Conservation (phyloP, 345 rosid genomes). For the Citropsis articulata region DNA sequence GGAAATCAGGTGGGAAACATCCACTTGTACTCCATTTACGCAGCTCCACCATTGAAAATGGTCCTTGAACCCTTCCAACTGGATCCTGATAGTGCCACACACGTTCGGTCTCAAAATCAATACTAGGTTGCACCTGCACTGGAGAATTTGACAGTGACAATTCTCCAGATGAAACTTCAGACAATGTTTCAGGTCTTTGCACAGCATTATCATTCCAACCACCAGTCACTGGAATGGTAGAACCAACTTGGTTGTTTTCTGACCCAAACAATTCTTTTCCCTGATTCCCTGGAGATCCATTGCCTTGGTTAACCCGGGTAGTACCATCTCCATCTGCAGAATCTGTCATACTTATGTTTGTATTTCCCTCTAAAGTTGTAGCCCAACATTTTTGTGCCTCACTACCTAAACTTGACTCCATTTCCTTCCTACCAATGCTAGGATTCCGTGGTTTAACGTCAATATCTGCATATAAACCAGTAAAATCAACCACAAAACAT, state of each 20-base stretch:
- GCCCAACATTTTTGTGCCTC: slow-evolving; percentile 29
- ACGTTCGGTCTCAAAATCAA: slow-evolving; percentile 45
- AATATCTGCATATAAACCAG: slow-evolving; percentile 38
- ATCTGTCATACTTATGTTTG: slow-evolving; percentile 15
- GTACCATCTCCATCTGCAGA: slow-evolving; percentile 35
- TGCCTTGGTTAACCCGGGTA: slow-evolving; percentile 28
- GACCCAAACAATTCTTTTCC: slow-evolving; percentile 19
- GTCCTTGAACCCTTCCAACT: slow-evolving; percentile 75
- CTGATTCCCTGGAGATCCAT: slow-evolving; percentile 13
- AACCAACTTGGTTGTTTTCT: slow-evolving; percentile 31
- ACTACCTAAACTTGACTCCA: slow-evolving; percentile 29
- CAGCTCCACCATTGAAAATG: slow-evolving; percentile 68
- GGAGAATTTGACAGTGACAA: slow-evolving; percentile 32
- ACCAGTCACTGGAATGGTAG: slow-evolving; percentile 12
- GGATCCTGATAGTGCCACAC: slow-evolving; percentile 93
- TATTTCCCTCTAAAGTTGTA: slow-evolving; percentile 30
- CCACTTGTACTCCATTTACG: slow-evolving; percentile 71
- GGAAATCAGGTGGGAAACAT: slow-evolving; percentile 68
- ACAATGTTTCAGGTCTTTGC: slow-evolving; percentile 16
- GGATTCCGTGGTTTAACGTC: slow-evolving; percentile 25
- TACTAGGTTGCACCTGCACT: slow-evolving; percentile 36
- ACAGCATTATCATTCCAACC: slow-evolving; percentile 18
- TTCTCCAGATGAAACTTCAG: slow-evolving; percentile 29
- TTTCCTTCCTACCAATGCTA: slow-evolving; percentile 29
- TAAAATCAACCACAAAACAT: slow-evolving; percentile 11